Evolutionary conservation across 768 basidiomycete species (phyloP).

Genomic region (Lactifluus pinguis): DNA sequence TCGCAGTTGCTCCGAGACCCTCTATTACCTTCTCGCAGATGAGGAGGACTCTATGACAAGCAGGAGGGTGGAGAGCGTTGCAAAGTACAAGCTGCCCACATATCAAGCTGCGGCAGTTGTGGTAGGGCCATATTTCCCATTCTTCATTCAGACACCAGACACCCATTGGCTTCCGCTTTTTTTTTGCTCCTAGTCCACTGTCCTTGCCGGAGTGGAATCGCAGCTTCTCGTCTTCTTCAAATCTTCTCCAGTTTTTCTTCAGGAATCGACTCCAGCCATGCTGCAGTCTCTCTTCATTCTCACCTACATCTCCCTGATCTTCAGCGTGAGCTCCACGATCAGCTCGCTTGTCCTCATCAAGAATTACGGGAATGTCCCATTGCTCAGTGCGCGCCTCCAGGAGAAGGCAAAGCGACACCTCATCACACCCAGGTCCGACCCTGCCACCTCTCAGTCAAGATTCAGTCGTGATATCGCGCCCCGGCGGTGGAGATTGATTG

Average conservation of each 20-base stretch:
- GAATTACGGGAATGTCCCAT: constrained; percentile 12
- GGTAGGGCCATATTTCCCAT: background rate
- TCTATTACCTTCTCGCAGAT: background rate
- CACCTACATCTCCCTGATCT: constrained; percentile 17
- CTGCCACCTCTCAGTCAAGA: background rate
- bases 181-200: background rate
- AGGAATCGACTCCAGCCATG: background rate
- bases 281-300: constrained; percentile 7
- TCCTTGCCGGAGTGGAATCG: constrained; percentile 14
- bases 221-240: constrained; percentile 16
- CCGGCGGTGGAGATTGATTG: constrained; percentile 4
- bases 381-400: background rate
- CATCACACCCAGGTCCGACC: background rate
- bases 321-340: constrained; percentile 16
- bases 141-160: background rate
- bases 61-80: background rate
- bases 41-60: background rate
- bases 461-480: background rate
- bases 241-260: background rate
- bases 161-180: background rate
- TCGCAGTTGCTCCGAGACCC: background rate
- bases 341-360: constrained; percentile 15
- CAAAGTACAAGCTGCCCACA: constrained; percentile 7
- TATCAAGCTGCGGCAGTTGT: constrained; percentile 16
- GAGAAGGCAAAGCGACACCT: background rate